These are phyloP conservation scores for Tilletia setariae DNA, from an alignment of 1,284 basidiomycete genomes.

Conservation along the genomic window DNA sequence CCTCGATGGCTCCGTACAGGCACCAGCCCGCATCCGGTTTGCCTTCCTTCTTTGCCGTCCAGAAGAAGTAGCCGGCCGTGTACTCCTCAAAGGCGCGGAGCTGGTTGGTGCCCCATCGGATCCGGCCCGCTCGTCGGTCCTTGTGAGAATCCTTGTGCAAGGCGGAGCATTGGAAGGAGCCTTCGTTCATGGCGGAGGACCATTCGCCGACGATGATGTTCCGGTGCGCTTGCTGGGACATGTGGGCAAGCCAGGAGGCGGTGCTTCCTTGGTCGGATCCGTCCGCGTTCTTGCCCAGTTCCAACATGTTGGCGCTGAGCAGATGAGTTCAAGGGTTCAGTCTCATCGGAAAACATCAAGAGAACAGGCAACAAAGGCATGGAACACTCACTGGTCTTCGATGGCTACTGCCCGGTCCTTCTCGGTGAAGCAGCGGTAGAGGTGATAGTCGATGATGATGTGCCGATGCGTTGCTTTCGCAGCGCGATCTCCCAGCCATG, in stretches of 20 bases:
- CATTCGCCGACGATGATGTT: constrained; percentile 73
- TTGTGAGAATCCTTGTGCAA: constrained; percentile 28
- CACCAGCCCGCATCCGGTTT: constrained; percentile 74
- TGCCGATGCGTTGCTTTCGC: constrained; percentile 29
- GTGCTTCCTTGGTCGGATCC: constrained; percentile 29
- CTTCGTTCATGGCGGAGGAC: constrained; percentile 72
- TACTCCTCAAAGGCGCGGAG: constrained; percentile 66
- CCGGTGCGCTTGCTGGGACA: constrained; percentile 57
- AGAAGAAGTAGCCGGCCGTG: constrained; percentile 79
- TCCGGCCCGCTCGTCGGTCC: constrained; percentile 53
- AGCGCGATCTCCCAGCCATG: constrained; percentile 57
- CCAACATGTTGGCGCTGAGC: constrained; percentile 27
- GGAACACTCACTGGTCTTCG: constrained; percentile 61
- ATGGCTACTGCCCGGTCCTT: constrained; percentile 65
- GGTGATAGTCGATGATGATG: constrained; percentile 74
- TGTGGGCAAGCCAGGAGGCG: constrained; percentile 29
- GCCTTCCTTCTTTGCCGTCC: constrained; percentile 77
- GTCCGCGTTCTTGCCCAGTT: constrained; percentile 29
- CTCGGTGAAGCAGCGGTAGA: constrained; percentile 76
- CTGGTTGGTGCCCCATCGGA: constrained; percentile 63
- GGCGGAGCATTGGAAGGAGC: constrained; percentile 57
- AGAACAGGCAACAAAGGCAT: no score
- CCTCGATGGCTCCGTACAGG: constrained; percentile 67
- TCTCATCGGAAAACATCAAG: no score
- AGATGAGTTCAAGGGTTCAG: not conserved